These are phyloP conservation scores for Sugiyamaella grinbergsii DNA, from an alignment of 1,139 yeast species.

Conservation along the genomic window DNA sequence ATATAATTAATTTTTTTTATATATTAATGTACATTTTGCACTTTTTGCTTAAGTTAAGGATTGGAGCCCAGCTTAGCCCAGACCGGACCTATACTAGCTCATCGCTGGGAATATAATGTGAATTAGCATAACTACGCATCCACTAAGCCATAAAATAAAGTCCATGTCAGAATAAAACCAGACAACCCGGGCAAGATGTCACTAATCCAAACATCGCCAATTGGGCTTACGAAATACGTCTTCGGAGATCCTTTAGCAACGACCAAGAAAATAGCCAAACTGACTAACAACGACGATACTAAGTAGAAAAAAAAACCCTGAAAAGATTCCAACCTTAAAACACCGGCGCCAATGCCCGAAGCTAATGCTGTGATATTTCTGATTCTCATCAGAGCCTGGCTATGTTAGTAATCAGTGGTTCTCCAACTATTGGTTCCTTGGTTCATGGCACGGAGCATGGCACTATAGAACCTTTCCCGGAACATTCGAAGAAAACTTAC, in stretches of 20 bases:
- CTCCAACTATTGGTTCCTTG: too few relatives aligned
- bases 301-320: conserved; percentile 64
- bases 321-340: conserved; percentile 64
- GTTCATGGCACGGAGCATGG: background rate
- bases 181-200: conserved; percentile 62
- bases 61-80: too few relatives aligned
- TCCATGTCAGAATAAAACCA: conserved; percentile 83
- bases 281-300: conserved; percentile 50
- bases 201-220: conserved; percentile 57
- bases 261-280: conserved; percentile 47
- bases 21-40: too few relatives aligned
- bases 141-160: conserved; percentile 69
- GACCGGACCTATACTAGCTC: too few relatives aligned
- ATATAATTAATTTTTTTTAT: too few relatives aligned
- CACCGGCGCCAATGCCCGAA: conserved; percentile 73
- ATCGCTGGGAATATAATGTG: too few relatives aligned
- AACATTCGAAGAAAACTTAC: conserved; percentile 16
- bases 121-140: conserved; percentile 45
- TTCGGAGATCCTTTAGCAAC: conserved; percentile 50
- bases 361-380: conserved; percentile 68
- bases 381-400: conserved; percentile 34
- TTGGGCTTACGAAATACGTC: conserved; percentile 56
- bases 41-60: too few relatives aligned
- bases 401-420: background rate
- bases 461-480: background rate